Percentiles rank a stretch among this genome's conserved stretches.
These are phyloP conservation scores for Trichoderma koningii DNA, from an alignment of 2,329 filamentous ascomycete species.

Conservation along the genomic window DNA sequence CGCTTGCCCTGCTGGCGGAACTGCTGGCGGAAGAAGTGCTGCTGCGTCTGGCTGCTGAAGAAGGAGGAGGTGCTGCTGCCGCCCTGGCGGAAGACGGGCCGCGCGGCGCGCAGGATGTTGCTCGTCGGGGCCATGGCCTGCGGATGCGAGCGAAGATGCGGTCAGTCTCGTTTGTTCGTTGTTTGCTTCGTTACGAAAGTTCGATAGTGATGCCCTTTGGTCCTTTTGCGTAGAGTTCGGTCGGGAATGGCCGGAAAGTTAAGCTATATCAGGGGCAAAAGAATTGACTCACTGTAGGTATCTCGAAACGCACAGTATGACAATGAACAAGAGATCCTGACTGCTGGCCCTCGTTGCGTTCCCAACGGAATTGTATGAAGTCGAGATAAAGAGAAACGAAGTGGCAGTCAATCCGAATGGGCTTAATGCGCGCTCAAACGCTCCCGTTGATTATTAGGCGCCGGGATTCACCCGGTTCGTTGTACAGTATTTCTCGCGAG, in stretches of 20 bases:
- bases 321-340: too few species aligned
- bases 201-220: too few species aligned
- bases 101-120: slow-evolving; percentile 56
- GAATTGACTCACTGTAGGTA: too few species aligned
- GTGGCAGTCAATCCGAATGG: background rate
- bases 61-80: slow-evolving; percentile 45
- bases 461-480: slow-evolving; percentile 19
- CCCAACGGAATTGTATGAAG: too few species aligned
- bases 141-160: too few species aligned
- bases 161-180: background rate
- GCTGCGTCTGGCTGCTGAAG: slow-evolving; percentile 33
- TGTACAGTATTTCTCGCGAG: background rate
- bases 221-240: too few species aligned
- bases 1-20: slow-evolving; percentile 54
- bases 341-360: too few species aligned
- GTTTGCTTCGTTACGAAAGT: background rate
- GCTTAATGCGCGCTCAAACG: background rate
- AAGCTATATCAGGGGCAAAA: too few species aligned
- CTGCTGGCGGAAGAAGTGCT: slow-evolving; percentile 54
- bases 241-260: too few species aligned
- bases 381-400: background rate
- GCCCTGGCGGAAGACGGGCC: slow-evolving; percentile 58
- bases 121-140: slow-evolving; percentile 49
- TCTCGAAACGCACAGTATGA: too few species aligned
- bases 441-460: background rate